Percentiles rank a stretch among this genome's conserved stretches.
Conservation (phyloP, 73 alveolate genomes). For the Paramecium bursaria region DNA sequence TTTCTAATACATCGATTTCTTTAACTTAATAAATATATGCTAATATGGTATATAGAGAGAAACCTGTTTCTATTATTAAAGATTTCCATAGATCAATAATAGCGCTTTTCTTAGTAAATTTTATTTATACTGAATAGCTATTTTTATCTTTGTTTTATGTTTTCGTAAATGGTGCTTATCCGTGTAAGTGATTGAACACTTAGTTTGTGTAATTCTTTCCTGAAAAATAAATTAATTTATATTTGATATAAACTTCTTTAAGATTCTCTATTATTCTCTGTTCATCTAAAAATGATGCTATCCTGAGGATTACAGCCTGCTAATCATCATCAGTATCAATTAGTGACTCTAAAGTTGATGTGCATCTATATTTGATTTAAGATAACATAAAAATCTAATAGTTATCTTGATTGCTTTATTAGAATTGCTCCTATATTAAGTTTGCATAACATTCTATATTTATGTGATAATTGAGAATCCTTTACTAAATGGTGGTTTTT, state of each 20-base stretch:
- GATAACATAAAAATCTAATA: slow-evolving; percentile 13
- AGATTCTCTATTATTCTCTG: background rate
- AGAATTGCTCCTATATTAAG: background rate
- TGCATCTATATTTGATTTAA: slow-evolving; percentile 49
- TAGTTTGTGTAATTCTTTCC: slow-evolving; percentile 40
- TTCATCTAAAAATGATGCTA: slow-evolving; percentile 24
- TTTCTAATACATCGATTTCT: slow-evolving; percentile 35
- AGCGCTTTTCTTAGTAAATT: background rate
- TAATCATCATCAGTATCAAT: slow-evolving; percentile 33
- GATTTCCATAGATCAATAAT: slow-evolving; percentile 39
- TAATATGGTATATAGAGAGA: slow-evolving; percentile 23
- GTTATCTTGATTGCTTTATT: slow-evolving; percentile 16
- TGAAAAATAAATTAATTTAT: slow-evolving; percentile 17
- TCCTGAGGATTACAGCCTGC: background rate
- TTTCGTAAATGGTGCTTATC: background rate
- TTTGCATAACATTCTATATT: background rate
- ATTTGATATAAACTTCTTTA: slow-evolving; percentile 29
- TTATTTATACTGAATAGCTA: slow-evolving; percentile 26
- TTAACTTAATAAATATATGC: slow-evolving; percentile 15
- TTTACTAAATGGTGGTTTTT: background rate
- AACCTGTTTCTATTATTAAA: slow-evolving; percentile 24
- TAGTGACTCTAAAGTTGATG: slow-evolving; percentile 51
- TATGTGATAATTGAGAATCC: background rate
- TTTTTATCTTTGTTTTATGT: background rate
- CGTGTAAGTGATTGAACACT: slow-evolving; percentile 27